Evolutionary conservation across 352 stramenopile genomes (phyloP), one percentile per base, ranked within the genome.

Genomic region (Elongisporangium senticosum): DNA sequence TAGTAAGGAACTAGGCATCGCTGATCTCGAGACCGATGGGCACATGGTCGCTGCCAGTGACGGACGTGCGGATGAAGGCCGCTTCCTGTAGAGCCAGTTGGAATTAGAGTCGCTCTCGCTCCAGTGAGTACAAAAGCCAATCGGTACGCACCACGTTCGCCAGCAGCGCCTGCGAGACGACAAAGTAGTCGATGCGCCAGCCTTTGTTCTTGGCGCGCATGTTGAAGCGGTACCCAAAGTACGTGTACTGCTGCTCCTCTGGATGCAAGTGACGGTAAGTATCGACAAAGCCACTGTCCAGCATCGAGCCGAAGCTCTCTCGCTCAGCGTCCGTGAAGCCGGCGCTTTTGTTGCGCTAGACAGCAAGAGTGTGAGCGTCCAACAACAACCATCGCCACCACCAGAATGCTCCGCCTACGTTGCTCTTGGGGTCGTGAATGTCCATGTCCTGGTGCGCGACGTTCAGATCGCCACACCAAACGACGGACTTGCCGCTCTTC

Each of bases 401-500:
- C 13, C 33, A 43, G 33, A 43, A 39, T 20, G 20, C 5, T 3
- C 4, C 19, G 43, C 69, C 40, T 67, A 86, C 76, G 62, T 95
- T 95, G 48, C 70, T 68, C 62, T 92, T 91, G 40, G 85, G 85
- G 69, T 95, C 81, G 61, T 95, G 85, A 56, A 95, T 95, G 64
- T 95, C 85, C 51, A 95, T 93, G 56, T 95, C 85, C 68, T 95
- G 63, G 72, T 95, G 78, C 24, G 85, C 85, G 54, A 95, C 85
- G 62, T 95, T 95, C 52, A 95, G 58, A 57, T 95, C 85, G 20
- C 85, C 85, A 57, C 85, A 93, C 83, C 81, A 93, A n/a, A 95
- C 64, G 53, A 93, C 83, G 17, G 79, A 78, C 58, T 95, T 95
- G 53, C 63, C 19, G 55, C 23, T 24, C 1, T 60, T 70, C 62